Percentiles rank a stretch among this genome's conserved stretches.
Evolutionary conservation across 1,284 basidiomycete genomes (phyloP).

Genomic region (Rhizopogon parksii): DNA sequence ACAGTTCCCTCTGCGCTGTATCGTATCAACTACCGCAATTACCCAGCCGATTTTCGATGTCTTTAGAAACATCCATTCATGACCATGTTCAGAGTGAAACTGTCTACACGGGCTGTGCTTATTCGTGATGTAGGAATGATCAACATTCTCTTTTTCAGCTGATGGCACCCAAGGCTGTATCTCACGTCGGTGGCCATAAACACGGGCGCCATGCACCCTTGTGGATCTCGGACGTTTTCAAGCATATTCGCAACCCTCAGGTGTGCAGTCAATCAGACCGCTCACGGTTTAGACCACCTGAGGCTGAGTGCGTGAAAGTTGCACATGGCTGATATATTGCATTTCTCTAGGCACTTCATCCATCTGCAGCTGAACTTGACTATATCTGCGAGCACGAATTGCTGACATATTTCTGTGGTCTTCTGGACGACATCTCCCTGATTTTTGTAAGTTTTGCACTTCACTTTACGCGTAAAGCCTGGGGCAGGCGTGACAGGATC

Average conservation of each 20-base stretch:
- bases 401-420: too few species aligned
- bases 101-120: not conserved
- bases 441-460: not conserved
- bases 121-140: not conserved
- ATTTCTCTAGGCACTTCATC: not conserved
- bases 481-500: too few species aligned
- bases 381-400: not conserved
- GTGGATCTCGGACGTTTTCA: not conserved
- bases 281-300: not conserved
- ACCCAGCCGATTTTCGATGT: not conserved
- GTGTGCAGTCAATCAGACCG: not conserved
- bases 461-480: not conserved
- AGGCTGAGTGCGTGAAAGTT: not conserved
- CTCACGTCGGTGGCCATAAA: not conserved
- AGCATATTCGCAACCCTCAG: not conserved
- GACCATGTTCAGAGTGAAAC: not conserved
- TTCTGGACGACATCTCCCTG: not conserved
- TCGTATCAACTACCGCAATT: not conserved
- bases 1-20: not conserved
- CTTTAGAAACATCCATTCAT: not conserved
- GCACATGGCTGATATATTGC: not conserved
- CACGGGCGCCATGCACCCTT: not conserved
- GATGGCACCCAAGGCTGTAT: not conserved
- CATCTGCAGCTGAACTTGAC: not conserved
- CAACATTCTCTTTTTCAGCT: not conserved